Base-by-base conservation (phyloP, 129 eudicot genomes). In the Deinandra increscens region DNA sequence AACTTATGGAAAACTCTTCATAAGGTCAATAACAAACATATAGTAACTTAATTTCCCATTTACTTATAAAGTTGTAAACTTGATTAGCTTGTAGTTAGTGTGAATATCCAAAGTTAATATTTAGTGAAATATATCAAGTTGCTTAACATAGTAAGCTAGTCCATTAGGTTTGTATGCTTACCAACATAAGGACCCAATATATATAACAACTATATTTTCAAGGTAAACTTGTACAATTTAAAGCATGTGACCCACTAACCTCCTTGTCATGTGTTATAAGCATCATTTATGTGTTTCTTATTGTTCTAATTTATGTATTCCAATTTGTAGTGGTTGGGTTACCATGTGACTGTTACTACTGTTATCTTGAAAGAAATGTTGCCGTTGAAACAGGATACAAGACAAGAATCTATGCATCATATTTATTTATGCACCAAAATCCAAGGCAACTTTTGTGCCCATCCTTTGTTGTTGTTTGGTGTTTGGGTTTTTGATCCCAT, bases 371-470 rank as follows among this genome's bases (percentile, higher is more conserved):
- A 60, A 69, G 70, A 76, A 62, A 76, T 26, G 70, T 76, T 76
- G 75, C 18, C 75, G 58, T 68, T 69, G 70, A 76, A 69, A 76
- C 13, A 6, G 70, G 31, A 62, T 60, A 76, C 80, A 76, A 69
- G 70, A 76, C 80, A 76, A 69, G 70, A 46, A 69, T 60, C 64
- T 38, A 37, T 37, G 45, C 29, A 60, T 45, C 75, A 76, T 68
- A 60, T 60, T 45, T 59, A 68, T 59, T 45, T 76, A 64, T 38
- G 62, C 55, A 60, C 56, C 70, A 76, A 69, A 69, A 68, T 76
- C 80, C 80, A 68, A 69, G 69, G 31, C 58, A 76, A 48, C 70
- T 69, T 69, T 69, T 76, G 45, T 14, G 56, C 71, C 81, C 81
- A 76, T 76, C 75, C 54, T 60, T 48, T 41, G 71, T 66, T 74